Base-by-base conservation (phyloP, 352 stramenopile species). In the Phytophthora lateralis region DNA sequence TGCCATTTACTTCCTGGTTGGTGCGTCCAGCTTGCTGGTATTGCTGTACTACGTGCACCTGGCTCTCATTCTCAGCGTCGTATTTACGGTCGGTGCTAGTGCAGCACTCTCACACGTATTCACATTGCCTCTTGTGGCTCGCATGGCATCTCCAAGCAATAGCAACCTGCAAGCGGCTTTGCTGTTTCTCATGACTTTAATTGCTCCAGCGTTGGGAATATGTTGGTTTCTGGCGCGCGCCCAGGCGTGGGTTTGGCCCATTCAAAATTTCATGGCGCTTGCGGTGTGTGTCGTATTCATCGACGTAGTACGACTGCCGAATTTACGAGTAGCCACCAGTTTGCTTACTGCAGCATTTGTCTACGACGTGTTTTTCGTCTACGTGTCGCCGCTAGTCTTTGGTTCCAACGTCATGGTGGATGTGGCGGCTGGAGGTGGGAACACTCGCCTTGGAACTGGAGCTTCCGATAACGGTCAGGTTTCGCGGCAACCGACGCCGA, bases 321-420 rank as follows among this genome's bases (percentile, higher is more conserved):
- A 71, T 37, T 82, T 98, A 20, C 74, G 80, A 43, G 90, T 98
- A 6, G 91, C 86, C 10, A 78, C 81, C 1, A 76, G 85, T n/a
- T 63, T 98, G 15, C 73, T 98, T 27, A 78, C 76, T 20, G 80
- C 91, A 14, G 91, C 93, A 1, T 97, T 98, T 66, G 75, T 94
- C 46, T 98, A 98, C 70, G 93, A 98, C 67, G 91, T 98, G 26
- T 98, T 97, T 67, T 97, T 98, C 73, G 91, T 98, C 27, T 98
- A 97, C 75, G 55, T 98, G 6, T 97, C 89, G 0, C 93, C 93
- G 1, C 64, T 86, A 6, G 55, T 97, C 3, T 94, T 96, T 46
- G 75, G 77, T 12, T 82, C 83, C 17, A 93, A 77, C 29, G 85
- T 98, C 21, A 98, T 98, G 93, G 82, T 98, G 18, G 90, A 91